Evolutionary conservation across 2,329 filamentous ascomycete genomes (phyloP), one percentile per base, ranked within the genome.

Genomic region (Calonectria hawksworthii): DNA sequence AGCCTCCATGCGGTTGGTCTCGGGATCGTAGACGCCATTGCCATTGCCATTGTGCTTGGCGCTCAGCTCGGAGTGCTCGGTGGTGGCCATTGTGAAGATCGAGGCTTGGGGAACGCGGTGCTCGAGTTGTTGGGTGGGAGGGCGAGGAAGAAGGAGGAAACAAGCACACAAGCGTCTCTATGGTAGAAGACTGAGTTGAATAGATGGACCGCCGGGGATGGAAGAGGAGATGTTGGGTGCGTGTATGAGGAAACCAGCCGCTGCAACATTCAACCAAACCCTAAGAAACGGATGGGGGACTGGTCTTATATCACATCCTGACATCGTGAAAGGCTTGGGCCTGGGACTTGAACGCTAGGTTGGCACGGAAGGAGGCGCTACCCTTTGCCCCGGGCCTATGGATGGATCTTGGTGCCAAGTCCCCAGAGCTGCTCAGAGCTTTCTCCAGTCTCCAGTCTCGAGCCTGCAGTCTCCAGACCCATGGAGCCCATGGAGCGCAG

Each of bases 351-450:
- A n/a, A 61, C 77, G 69, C 79, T 77, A 79, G 79, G 77, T 77
- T 79, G 77, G 73, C 76, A 77, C 75, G 77, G 74, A 67, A 74
- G 70, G 68, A 67, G 71, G 75, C 78, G 80, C 80, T 80, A 81
- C 80, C 80, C 80, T 80, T 81, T 81, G 80, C 80, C 74, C 80
- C 80, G 80, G 74, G 63, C 67, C 75, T 73, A 76, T 76, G 76
- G 69, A 73, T 68, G 44, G 26, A 28, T 70, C 32, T 59, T 56
- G 41, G 41, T 21, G 41, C 41, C 18, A 44, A 44, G 41, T 44
- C 41, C 16, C 6, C 41, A 44, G 18, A 44, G 18, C 41, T 44
- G 41, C 18, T n/a, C 41, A 44, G 18, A 44, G 41, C 41, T 44
- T 44, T 44, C 41, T n/a, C 41, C 30, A 32, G 30, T 32, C 30